These are phyloP conservation scores for Lagenidium sp. DNA, from an alignment of 352 stramenopile species.

Conservation along the genomic window DNA sequence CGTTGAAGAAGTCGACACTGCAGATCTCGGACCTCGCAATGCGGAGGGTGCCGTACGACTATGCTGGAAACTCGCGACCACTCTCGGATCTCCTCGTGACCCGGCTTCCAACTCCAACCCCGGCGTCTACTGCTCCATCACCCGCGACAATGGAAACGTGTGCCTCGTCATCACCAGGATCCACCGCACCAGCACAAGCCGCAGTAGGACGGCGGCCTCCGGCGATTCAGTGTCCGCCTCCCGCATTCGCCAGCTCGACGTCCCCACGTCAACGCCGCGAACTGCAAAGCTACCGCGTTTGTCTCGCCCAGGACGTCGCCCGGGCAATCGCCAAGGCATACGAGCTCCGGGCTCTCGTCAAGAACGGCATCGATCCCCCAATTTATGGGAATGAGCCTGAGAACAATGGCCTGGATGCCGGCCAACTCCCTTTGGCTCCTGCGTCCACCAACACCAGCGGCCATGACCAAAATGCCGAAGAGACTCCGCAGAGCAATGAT, in stretches of 20 bases:
- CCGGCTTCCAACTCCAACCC: not conserved
- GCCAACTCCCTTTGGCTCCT: not conserved
- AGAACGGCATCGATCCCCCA: constrained; percentile 6
- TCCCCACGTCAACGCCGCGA: constrained; percentile 1
- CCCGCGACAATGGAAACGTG: no score
- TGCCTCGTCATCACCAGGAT: no score
- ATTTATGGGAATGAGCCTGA: constrained; percentile 23
- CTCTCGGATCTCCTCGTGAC: constrained; percentile 35
- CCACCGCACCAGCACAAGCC: no score
- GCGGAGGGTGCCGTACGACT: constrained; percentile 52
- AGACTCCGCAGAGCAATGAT: no score
- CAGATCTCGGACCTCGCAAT: constrained; percentile 58
- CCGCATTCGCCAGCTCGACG: no score
- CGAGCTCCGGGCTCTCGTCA: constrained; percentile 11
- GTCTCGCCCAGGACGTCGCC: constrained; percentile 31
- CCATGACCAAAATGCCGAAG: no score
- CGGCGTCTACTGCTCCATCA: no score
- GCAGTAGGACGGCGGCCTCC: no score
- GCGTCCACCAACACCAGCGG: not conserved
- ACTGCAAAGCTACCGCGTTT: no score
- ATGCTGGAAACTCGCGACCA: constrained; percentile 38
- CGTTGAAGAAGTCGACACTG: constrained; percentile 38
- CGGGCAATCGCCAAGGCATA: constrained; percentile 22
- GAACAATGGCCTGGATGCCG: constrained; percentile 15
- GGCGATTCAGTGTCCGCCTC: constrained; percentile 11